Evolutionary conservation across 768 basidiomycete genomes (phyloP), one percentile per base, ranked within the genome.

Genomic region (Amanita exitialis): DNA sequence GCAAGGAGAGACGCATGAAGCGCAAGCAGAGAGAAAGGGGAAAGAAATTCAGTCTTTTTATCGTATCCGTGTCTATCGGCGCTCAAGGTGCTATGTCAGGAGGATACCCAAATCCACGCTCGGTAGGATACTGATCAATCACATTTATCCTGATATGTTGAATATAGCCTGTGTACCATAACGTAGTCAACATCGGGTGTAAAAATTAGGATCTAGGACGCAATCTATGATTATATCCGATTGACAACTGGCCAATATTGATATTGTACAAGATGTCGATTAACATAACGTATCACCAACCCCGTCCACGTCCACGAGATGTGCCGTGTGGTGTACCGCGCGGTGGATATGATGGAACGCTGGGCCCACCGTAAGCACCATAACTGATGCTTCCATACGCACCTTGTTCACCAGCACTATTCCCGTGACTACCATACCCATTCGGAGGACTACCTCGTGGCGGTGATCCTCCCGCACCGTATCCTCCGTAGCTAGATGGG

Each of bases 1-100:
- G 72, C 56, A 81, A 72, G 66, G 83, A 86, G 61, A 84, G 75
- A 73, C 83, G 78, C 61, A 67, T 73, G 43, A 75, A 74, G 59
- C 74, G 68, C 58, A 79, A 75, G 62, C 77, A 75, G 37, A 80
- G 72, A 60, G 78, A 78, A 52, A 74, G 72, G 36, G 80, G 80
- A 56, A 82, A 74, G 64, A 74, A 71, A 49, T 90, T 86, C 61
- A 59, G 77, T 2, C 63, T 90, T 34, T 88, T 81, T 61, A 58
- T 89, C 47, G 72, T 70, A 8, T 86, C 74, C 59, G 54, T 80
- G 4, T 62, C 66, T 28, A 56, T 51, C 1, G 58, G 60, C 20
- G 54, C 61, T 56, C 58, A 18, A 8, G 41, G 57, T 37, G 42
- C 57, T 12, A 59, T 61, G 54, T 58, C 60, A 16, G 64, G 61